These are phyloP conservation scores for Globisporangium polare DNA, from an alignment of 352 stramenopile genomes.

Conservation along the genomic window DNA sequence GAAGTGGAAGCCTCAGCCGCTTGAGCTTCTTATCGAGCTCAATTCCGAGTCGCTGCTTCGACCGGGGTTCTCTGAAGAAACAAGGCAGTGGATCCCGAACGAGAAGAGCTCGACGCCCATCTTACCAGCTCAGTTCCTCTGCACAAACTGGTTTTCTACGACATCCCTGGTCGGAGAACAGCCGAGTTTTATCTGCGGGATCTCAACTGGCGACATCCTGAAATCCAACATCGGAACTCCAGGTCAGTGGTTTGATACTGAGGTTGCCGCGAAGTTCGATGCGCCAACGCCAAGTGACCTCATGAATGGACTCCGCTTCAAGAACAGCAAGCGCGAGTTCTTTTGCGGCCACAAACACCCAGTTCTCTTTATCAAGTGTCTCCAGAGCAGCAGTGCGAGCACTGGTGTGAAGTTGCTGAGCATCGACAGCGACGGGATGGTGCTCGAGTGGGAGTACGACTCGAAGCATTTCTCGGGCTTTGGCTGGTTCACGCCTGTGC, in stretches of 20 bases:
- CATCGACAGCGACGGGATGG: conserved; percentile 29
- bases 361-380: conserved; percentile 31
- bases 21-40: conserved; percentile 28
- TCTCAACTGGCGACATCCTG: conserved; percentile 27
- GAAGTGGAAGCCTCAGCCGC: conserved; percentile 32
- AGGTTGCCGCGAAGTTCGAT: conserved; percentile 32
- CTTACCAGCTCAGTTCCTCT: conserved; percentile 7
- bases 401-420: conserved; percentile 26
- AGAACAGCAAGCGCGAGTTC: conserved; percentile 27
- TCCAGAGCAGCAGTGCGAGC: conserved; percentile 11
- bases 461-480: conserved; percentile 31
- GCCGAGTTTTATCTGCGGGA: conserved; percentile 23
- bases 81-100: conserved; percentile 16
- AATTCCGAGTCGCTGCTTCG: conserved; percentile 17
- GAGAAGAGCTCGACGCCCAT: background rate
- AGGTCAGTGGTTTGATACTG: background rate
- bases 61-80: conserved; percentile 16
- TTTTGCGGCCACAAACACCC: conserved; percentile 31
- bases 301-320: conserved; percentile 7
- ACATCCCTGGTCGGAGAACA: conserved; percentile 17
- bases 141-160: conserved; percentile 22
- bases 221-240: conserved; percentile 25
- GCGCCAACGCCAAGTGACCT: conserved; percentile 11
- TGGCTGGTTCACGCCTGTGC: conserved; percentile 36
- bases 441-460: conserved; percentile 43